Percentiles rank a stretch among this genome's conserved stretches.
Evolutionary conservation across 2,329 filamentous ascomycete genomes (phyloP).

Genomic region (Xylaria sp.): DNA sequence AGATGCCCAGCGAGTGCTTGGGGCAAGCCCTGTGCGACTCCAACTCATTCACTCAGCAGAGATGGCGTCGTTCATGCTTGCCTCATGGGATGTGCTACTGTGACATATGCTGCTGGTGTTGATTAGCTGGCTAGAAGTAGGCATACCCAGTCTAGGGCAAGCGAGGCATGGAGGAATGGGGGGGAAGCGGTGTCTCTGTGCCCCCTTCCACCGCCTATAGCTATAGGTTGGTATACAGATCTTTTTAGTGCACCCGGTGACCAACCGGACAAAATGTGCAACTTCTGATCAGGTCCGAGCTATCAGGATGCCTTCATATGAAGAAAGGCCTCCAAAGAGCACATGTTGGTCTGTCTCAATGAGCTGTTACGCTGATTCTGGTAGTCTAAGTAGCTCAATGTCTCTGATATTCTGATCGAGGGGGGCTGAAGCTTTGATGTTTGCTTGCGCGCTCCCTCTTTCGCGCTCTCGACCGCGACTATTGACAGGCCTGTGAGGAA

Average conservation of each 20-base stretch:
- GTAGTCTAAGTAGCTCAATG: slow-evolving; percentile 4
- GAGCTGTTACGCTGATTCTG: neutral
- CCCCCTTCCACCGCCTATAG: neutral
- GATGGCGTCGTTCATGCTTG: neutral
- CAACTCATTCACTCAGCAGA: slow-evolving; percentile 10
- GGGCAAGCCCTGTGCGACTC: slow-evolving; percentile 10
- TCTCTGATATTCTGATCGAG: slow-evolving; percentile 1
- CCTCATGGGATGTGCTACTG: slow-evolving; percentile 10
- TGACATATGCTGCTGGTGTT: slow-evolving; percentile 10
- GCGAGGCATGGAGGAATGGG: too few species aligned
- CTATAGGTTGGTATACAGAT: neutral
- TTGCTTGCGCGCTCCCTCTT: too few species aligned
- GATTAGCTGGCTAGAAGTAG: slow-evolving; percentile 8
- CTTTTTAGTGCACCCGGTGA: neutral
- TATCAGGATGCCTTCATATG: neutral
- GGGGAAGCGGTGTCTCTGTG: too few species aligned
- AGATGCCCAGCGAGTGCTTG: slow-evolving; percentile 5
- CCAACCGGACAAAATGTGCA: neutral
- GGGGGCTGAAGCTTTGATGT: neutral
- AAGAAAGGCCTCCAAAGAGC: neutral
- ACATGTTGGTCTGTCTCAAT: slow-evolving; percentile 2
- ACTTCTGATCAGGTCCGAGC: neutral
- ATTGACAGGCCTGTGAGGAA: slow-evolving; percentile 13
- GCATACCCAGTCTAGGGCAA: neutral
- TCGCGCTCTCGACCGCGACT: neutral